Evolutionary conservation across 1,284 basidiomycete species (phyloP).

Genomic region (Pholiota adiposa): DNA sequence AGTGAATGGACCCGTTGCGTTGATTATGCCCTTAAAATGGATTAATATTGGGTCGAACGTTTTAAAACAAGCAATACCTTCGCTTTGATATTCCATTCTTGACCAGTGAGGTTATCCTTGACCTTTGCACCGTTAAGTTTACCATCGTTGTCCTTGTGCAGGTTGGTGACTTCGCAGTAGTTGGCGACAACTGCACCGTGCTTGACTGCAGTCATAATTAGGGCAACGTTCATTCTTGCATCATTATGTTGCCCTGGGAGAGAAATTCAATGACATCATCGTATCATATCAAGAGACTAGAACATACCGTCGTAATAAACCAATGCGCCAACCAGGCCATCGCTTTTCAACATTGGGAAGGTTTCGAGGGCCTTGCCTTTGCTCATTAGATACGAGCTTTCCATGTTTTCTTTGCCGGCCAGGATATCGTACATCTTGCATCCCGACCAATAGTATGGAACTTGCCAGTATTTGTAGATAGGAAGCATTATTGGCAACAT

Average conservation of each 20-base stretch:
- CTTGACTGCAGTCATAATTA: constrained; percentile 93
- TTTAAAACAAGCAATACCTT: constrained; percentile 52
- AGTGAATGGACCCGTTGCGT: constrained; percentile 95
- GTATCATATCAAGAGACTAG: not conserved
- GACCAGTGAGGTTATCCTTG: constrained; percentile 83
- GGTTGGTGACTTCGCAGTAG: constrained; percentile 84
- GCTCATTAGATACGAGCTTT: constrained; percentile 92
- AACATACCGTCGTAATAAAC: constrained; percentile 92
- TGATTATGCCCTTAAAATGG: constrained; percentile 75
- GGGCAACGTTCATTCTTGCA: constrained; percentile 96
- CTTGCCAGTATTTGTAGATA: constrained; percentile 96
- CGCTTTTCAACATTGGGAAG: constrained; percentile 94
- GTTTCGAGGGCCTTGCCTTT: constrained; percentile 91
- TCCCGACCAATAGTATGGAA: constrained; percentile 95
- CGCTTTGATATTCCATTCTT: constrained; percentile 83
- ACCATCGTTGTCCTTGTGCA: constrained; percentile 74
- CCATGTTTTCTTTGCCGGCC: constrained; percentile 97
- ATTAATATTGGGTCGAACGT: not conserved
- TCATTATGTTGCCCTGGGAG: constrained; percentile 93
- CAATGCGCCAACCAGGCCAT: constrained; percentile 93
- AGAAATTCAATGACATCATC: constrained; percentile 3
- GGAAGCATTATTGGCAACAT: constrained; percentile 97
- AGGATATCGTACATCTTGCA: constrained; percentile 97
- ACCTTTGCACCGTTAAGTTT: constrained; percentile 81
- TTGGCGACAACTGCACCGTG: constrained; percentile 91